Evolutionary conservation across 2,329 filamentous ascomycete genomes (phyloP).

Genomic region (Epichloe amarillans): DNA sequence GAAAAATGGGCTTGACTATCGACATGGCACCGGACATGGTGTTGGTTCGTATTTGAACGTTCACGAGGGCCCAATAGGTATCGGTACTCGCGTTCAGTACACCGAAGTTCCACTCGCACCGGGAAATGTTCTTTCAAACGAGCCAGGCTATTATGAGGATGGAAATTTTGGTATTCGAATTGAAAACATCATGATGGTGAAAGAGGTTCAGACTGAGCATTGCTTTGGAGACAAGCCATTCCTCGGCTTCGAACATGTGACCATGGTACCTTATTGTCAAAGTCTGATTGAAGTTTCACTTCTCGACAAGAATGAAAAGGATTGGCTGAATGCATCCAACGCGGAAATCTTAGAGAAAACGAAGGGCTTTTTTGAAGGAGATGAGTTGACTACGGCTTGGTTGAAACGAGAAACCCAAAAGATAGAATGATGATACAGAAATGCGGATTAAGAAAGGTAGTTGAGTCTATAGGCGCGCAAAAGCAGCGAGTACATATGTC

Average conservation of each 20-base stretch:
- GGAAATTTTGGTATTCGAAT: conserved; percentile 90
- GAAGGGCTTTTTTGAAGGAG: conserved; percentile 58
- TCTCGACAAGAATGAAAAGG: conserved; percentile 60
- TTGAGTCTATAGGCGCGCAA: conserved; percentile 33
- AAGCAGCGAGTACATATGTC: conserved; percentile 54
- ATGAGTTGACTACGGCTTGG: conserved; percentile 63
- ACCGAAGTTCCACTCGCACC: conserved; percentile 77
- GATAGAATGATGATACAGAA: conserved; percentile 8
- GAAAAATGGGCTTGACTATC: conserved; percentile 72
- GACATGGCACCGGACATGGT: conserved; percentile 92
- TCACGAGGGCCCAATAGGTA: conserved; percentile 92
- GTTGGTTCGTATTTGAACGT: conserved; percentile 94
- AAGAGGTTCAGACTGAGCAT: conserved; percentile 74
- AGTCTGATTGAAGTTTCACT: conserved; percentile 69
- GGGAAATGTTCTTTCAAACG: conserved; percentile 93
- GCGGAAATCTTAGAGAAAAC: conserved; percentile 72
- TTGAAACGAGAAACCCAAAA: conserved; percentile 71
- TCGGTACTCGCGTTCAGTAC: conserved; percentile 83
- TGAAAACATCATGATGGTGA: conserved; percentile 88
- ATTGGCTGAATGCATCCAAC: conserved; percentile 83
- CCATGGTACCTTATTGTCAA: conserved; percentile 87
- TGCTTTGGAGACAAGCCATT: conserved; percentile 90
- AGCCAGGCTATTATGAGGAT: conserved; percentile 96
- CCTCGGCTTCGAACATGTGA: conserved; percentile 91
- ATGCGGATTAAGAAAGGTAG: not conserved